Percentiles rank a stretch among this genome's conserved stretches.
Conservation (phyloP, 768 basidiomycete species). For the Megacollybia marginata region DNA sequence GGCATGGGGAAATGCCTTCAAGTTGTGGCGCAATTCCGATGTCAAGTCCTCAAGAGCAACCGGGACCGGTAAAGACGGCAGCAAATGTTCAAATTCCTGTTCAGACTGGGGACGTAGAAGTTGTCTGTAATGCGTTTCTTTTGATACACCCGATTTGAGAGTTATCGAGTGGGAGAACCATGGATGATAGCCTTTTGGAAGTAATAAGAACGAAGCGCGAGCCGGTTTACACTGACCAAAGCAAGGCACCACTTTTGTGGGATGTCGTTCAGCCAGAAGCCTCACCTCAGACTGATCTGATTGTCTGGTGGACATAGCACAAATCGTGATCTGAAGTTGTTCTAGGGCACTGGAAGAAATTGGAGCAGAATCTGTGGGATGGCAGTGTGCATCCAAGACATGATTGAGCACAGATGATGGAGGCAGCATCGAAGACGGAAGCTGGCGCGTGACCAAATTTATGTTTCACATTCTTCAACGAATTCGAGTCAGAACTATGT, state of each 20-base stretch:
- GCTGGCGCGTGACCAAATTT: neutral
- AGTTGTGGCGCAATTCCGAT: conserved; percentile 47
- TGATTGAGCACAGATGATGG: conserved; percentile 45
- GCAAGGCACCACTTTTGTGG: conserved; percentile 72
- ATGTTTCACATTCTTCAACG: neutral
- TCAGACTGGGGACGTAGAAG: conserved; percentile 45
- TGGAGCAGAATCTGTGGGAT: conserved; percentile 71
- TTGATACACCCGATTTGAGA: conserved; percentile 32
- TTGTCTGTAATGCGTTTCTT: conserved; percentile 66
- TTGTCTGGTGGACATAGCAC: conserved; percentile 70
- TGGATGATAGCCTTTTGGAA: conserved; percentile 75
- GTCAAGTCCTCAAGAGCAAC: conserved; percentile 53
- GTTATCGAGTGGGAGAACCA: conserved; percentile 87
- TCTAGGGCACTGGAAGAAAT: conserved; percentile 44
- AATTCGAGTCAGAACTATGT: neutral
- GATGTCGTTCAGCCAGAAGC: conserved; percentile 50
- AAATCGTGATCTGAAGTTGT: conserved; percentile 56
- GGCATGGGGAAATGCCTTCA: conserved; percentile 55
- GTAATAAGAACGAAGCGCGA: neutral
- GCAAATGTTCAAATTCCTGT: conserved; percentile 45
- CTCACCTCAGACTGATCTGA: conserved; percentile 70
- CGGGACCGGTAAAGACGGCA: conserved; percentile 69
- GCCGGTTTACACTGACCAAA: conserved; percentile 56
- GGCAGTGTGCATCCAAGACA: conserved; percentile 85
- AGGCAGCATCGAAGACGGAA: conserved; percentile 11